Evolutionary conservation across 495 filamentous ascomycete species (phyloP), one percentile per base, ranked within the genome.

Genomic region (Neurospora terricola): DNA sequence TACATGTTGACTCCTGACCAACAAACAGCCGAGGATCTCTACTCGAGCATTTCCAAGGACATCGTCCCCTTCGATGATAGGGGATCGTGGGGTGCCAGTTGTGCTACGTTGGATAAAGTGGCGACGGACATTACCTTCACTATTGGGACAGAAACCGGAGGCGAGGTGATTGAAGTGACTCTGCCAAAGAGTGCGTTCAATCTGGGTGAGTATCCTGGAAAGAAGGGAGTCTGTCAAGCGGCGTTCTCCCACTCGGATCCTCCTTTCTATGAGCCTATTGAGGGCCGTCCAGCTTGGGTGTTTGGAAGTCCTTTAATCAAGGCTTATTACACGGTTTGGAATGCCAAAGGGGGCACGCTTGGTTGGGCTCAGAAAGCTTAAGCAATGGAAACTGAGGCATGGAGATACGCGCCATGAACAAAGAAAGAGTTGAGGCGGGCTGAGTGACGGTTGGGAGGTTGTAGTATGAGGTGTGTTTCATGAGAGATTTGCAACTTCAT

Each of bases 301-400:
- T 37, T 76, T 34, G 78, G 79, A 3, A 74, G 59, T 11, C 72
- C 76, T 2, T 59, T 73, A 40, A 36, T 81, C 12, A 73, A 76
- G 72, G 66, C 70, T 21, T 81, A 77, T 38, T 78, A 78, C 38
- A 80, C 79, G 2, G 74, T 77, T 4, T 80, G 77, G 78, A 73
- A 81, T 69, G 73, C 62, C 3, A 42, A 37, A 8, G 71, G 14
- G 3, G 12, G 27, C 27, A 34, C 54, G 23, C 54, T 62, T 62
- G 54, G 54, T 34, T 62, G 54, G 54, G 54, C 27, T 14, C 23
- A 62, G 12, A 59, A 30, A 27, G 12, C 12, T 59, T 59, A 59
- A 45, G 42, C 18, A 14, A n/a, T 21, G 42, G 18, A 14, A 59
- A 4, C 21, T 30, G 12, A 10, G 48, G 12, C 23, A 16, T 27